phyloP scores from a whole-genome alignment of 306 rosid species.

The Corylus heterophylla region DNA sequence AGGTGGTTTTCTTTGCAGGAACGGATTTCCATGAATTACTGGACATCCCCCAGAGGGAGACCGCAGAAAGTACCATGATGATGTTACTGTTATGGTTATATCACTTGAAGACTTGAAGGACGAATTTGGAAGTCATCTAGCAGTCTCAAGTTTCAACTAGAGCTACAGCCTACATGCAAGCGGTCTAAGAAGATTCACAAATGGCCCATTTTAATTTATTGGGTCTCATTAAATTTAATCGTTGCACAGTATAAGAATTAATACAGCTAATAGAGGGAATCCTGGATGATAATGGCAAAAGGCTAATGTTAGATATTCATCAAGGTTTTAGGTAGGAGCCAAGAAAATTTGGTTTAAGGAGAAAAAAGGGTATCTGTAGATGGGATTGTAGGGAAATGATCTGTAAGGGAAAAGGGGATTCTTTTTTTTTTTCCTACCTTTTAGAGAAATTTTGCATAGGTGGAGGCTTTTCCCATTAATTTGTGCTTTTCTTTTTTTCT shows the following conservation, averaged over 20 bases:
- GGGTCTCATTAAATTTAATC: slow-evolving; percentile 36
- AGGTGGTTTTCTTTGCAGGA: slow-evolving; percentile 46
- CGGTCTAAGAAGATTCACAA: slow-evolving; percentile 40
- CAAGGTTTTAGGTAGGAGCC: slow-evolving; percentile 40
- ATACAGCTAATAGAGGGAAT: slow-evolving; percentile 36
- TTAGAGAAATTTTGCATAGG: slow-evolving; percentile 60
- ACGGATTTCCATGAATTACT: slow-evolving; percentile 94
- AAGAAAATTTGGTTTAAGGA: slow-evolving; percentile 44
- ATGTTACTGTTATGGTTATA: slow-evolving; percentile 95
- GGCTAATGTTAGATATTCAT: slow-evolving; percentile 32
- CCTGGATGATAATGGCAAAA: slow-evolving; percentile 36
- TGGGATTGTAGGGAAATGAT: slow-evolving; percentile 49
- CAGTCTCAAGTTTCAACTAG: slow-evolving; percentile 30
- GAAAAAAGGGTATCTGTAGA: slow-evolving; percentile 37
- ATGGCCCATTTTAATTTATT: slow-evolving; percentile 50
- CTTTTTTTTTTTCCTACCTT: slow-evolving; percentile 29
- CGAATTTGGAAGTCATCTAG: slow-evolving; percentile 96
- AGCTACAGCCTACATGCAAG: slow-evolving; percentile 24
- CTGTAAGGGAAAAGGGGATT: slow-evolving; percentile 31
- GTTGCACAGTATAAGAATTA: slow-evolving; percentile 33
- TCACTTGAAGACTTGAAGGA: slow-evolving; percentile 77
- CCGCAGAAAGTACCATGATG: slow-evolving; percentile 95
- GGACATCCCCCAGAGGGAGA: slow-evolving; percentile 96
- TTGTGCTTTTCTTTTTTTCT: slow-evolving; percentile 35
- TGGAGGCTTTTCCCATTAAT: slow-evolving; percentile 43